Percentiles rank a stretch among this genome's conserved stretches.
Conservation (phyloP, 441 rosid genomes). For the Syzygium malaccense region DNA sequence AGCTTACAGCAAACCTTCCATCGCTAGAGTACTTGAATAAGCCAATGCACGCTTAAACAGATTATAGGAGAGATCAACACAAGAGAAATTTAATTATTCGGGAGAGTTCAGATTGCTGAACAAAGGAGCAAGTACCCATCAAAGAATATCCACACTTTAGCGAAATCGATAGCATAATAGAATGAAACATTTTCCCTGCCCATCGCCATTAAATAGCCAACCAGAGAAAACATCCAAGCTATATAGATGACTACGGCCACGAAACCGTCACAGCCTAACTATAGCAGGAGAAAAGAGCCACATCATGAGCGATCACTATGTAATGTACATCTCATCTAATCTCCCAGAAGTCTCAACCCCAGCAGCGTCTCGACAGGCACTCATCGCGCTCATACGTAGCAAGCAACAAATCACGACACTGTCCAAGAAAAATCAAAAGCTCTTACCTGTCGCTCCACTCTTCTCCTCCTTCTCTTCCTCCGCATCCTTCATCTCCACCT, state of each 20-base stretch:
- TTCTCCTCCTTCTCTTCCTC: background rate
- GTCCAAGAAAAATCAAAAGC: background rate
- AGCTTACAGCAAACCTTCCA: background rate
- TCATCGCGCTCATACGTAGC: background rate
- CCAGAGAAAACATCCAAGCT: background rate
- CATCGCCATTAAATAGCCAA: background rate
- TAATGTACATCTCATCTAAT: background rate
- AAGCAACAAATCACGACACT: background rate
- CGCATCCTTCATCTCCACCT: constrained; percentile 4
- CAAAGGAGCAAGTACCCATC: background rate
- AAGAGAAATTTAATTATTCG: background rate
- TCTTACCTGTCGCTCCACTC: background rate
- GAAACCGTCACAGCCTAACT: background rate
- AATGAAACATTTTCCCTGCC: background rate
- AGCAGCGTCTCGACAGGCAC: background rate
- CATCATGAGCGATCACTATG: background rate
- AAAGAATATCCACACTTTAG: background rate
- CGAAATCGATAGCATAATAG: background rate
- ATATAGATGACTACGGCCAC: background rate
- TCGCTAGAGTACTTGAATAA: background rate
- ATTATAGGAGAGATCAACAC: background rate
- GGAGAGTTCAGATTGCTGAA: background rate
- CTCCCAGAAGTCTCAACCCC: background rate
- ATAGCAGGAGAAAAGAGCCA: background rate
- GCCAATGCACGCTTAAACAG: background rate